Conservation (phyloP, 345 rosid genomes). For the Fremontodendron californicum region DNA sequence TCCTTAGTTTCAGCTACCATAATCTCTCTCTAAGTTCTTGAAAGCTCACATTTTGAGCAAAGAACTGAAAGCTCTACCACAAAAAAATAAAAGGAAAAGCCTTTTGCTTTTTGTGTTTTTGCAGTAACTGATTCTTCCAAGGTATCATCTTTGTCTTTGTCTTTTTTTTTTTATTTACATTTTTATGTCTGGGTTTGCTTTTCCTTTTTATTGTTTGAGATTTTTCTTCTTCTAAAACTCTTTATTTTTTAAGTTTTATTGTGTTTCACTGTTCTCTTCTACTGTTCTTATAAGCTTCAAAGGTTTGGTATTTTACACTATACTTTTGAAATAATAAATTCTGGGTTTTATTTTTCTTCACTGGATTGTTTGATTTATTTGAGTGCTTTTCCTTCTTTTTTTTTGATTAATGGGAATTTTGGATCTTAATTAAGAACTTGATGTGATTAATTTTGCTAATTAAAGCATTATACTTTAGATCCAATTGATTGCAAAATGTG, state of each 20-base stretch:
- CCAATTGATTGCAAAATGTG: slow-evolving; percentile 19
- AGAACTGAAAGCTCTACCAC: background rate
- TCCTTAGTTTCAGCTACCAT: background rate
- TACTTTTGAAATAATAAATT: background rate
- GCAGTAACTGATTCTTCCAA: slow-evolving; percentile 5
- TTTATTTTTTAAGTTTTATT: background rate
- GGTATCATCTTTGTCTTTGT: slow-evolving; percentile 22
- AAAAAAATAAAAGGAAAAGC: too few relatives aligned
- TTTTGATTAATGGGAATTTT: background rate
- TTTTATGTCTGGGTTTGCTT: background rate
- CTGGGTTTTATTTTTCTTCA: background rate
- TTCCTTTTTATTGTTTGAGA: background rate
- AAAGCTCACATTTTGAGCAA: background rate
- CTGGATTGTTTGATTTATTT: background rate
- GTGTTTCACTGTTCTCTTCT: background rate
- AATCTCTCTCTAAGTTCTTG: background rate
- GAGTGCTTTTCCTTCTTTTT: background rate
- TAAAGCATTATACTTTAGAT: slow-evolving; percentile 28
- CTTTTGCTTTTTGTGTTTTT: background rate
- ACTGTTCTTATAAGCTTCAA: background rate
- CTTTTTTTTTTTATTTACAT: background rate
- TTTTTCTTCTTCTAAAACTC: background rate
- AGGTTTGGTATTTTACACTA: background rate
- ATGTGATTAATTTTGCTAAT: background rate
- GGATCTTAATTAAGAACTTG: slow-evolving; percentile 35